These are phyloP conservation scores for Lachancea quebecensis DNA, from an alignment of 805 yeast genomes.

Conservation along the genomic window DNA sequence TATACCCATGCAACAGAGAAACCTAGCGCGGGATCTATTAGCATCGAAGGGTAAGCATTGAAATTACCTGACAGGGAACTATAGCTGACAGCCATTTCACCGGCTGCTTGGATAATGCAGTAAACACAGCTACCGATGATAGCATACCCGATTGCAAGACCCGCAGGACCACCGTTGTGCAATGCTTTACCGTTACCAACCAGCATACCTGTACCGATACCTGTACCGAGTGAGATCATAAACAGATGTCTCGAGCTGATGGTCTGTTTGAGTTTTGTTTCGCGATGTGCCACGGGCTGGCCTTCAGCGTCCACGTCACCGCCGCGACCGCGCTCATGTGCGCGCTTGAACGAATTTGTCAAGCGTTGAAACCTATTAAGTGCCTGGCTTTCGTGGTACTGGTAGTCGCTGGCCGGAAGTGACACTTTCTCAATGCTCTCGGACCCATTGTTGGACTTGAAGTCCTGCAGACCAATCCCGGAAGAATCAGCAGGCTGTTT, in stretches of 20 bases:
- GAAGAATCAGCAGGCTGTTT: background rate
- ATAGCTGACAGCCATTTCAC: conserved; percentile 60
- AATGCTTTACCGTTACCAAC: conserved; percentile 51
- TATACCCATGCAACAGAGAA: conserved; percentile 60
- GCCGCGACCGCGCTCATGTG: background rate
- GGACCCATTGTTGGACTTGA: background rate
- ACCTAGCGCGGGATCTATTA: conserved; percentile 50
- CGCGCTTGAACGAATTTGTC: conserved; percentile 4
- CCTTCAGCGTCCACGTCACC: background rate
- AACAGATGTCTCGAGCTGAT: conserved; percentile 45
- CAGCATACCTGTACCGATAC: conserved; percentile 71
- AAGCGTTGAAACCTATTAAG: conserved; percentile 1
- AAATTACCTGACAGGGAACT: conserved; percentile 55
- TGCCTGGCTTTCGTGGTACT: conserved; percentile 1
- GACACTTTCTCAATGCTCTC: conserved; percentile 5
- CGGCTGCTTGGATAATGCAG: conserved; percentile 55
- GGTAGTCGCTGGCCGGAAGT: conserved; percentile 3
- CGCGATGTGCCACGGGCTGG: background rate
- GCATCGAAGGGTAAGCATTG: conserved; percentile 48
- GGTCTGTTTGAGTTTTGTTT: conserved; percentile 31
- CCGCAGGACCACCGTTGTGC: conserved; percentile 41
- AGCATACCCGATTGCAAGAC: conserved; percentile 47
- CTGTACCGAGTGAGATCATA: conserved; percentile 78
- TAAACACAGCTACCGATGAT: conserved; percentile 53
- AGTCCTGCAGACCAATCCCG: background rate